These are phyloP conservation scores for Pestalotiopsis sp. DNA, from an alignment of 2,329 filamentous ascomycete species.

Conservation along the genomic window DNA sequence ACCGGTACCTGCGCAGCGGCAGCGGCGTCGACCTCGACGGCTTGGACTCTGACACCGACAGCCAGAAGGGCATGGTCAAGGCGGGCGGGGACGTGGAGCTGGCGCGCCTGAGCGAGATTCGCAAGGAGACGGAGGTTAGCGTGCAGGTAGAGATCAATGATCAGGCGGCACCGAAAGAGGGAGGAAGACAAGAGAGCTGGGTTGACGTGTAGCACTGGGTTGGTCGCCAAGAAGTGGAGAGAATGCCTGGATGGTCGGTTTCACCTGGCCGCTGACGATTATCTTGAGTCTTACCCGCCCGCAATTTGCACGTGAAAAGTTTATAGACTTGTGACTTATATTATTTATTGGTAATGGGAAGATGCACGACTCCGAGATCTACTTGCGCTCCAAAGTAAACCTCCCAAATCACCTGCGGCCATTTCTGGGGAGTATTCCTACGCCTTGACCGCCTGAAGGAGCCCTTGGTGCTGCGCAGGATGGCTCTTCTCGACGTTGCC, in stretches of 20 bases:
- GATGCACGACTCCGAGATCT: too few relatives aligned
- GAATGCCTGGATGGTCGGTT: too few relatives aligned
- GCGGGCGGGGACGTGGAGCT: not conserved
- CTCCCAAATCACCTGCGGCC: not conserved
- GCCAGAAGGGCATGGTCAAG: not conserved
- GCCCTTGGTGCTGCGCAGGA: slow-evolving; percentile 21
- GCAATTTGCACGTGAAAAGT: too few relatives aligned
- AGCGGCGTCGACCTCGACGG: not conserved
- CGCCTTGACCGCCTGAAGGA: slow-evolving; percentile 14
- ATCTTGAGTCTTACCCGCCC: too few relatives aligned
- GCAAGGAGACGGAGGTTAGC: not conserved
- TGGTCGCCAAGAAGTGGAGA: too few relatives aligned
- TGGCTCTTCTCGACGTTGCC: slow-evolving; percentile 30
- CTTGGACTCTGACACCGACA: not conserved
- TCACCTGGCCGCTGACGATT: too few relatives aligned
- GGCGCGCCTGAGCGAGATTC: not conserved
- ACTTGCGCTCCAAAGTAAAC: too few relatives aligned
- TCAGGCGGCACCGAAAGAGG: not conserved
- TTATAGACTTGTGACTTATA: too few relatives aligned
- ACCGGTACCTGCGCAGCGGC: not conserved
- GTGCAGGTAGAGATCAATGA: not conserved
- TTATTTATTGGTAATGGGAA: too few relatives aligned
- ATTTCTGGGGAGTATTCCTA: not conserved
- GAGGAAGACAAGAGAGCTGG: not conserved
- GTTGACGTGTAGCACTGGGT: too few relatives aligned